Percentiles rank a stretch among this genome's conserved stretches.
Conservation (phyloP, 2,329 filamentous ascomycete genomes). For the Raffaelea deltoideospora region DNA sequence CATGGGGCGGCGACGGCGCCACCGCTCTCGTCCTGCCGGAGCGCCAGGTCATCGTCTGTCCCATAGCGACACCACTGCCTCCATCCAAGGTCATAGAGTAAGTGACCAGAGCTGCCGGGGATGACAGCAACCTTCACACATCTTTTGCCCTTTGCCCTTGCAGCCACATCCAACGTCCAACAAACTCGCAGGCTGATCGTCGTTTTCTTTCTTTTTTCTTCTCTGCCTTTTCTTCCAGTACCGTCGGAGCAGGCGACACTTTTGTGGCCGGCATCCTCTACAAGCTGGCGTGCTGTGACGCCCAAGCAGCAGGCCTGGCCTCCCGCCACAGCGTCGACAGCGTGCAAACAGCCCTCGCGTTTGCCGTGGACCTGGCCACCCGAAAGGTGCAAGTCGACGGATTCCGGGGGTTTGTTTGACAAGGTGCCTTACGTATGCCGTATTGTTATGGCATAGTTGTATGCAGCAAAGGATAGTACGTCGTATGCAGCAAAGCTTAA, state of each 20-base stretch:
- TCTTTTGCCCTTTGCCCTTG: too few relatives aligned
- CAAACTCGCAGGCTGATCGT: background rate
- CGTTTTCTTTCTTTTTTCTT: background rate
- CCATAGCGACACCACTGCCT: slow-evolving; percentile 21
- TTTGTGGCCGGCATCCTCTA: slow-evolving; percentile 61
- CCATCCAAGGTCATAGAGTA: slow-evolving; percentile 42
- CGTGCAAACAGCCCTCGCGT: slow-evolving; percentile 31
- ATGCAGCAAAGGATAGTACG: too few relatives aligned
- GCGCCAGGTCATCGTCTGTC: slow-evolving; percentile 22
- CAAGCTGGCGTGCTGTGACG: slow-evolving; percentile 32
- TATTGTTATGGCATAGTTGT: too few relatives aligned
- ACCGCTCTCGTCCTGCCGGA: slow-evolving; percentile 24
- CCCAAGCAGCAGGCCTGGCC: slow-evolving; percentile 2
- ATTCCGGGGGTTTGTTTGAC: slow-evolving; percentile 44
- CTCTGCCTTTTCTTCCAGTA: slow-evolving; percentile 23
- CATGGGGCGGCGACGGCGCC: slow-evolving; percentile 30
- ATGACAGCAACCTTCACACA: too few relatives aligned
- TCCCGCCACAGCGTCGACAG: slow-evolving; percentile 24
- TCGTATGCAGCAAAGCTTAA: too few relatives aligned
- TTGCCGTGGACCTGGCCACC: slow-evolving; percentile 52
- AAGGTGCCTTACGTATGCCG: too few relatives aligned
- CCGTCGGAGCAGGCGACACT: slow-evolving; percentile 61
- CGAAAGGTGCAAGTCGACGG: slow-evolving; percentile 53
- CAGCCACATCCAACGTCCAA: too few relatives aligned
- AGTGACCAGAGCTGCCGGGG: too few relatives aligned